Conservation (phyloP, 2,329 filamentous ascomycete species). For the Claviceps humidiphila region DNA sequence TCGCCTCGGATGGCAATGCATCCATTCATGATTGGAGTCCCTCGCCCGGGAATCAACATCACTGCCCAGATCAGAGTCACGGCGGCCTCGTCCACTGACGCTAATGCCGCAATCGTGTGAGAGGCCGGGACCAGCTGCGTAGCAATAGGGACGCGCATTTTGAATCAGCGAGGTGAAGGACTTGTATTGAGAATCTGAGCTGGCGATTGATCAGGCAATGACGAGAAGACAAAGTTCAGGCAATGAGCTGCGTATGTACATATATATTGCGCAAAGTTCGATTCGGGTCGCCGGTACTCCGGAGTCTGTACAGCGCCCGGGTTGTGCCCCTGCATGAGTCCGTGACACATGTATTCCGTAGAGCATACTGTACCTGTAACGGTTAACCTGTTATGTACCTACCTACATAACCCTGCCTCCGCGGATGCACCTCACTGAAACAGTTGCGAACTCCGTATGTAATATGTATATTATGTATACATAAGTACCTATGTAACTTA, state of each 20-base stretch:
- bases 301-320: too few species aligned
- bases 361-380: too few species aligned
- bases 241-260: not conserved
- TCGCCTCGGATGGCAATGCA: constrained; percentile 23
- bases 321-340: not conserved
- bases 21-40: constrained; percentile 18
- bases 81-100: constrained; percentile 1
- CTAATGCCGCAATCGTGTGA: constrained; percentile 3
- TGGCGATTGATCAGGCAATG: too few species aligned
- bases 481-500: too few species aligned
- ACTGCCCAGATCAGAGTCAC: constrained; percentile 14
- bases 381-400: too few species aligned
- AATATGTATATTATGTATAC: too few species aligned
- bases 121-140: constrained; percentile 3
- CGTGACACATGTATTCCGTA: too few species aligned
- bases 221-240: not conserved
- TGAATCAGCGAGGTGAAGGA: not conserved
- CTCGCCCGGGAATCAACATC: constrained; percentile 25
- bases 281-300: not conserved
- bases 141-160: constrained; percentile 8
- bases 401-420: too few species aligned
- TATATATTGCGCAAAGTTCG: not conserved
- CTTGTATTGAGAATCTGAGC: too few species aligned
- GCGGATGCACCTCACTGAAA: too few species aligned
- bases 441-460: too few species aligned